phyloP scores from a whole-genome alignment of 1,139 yeast species.

The Lodderomyces theae region DNA sequence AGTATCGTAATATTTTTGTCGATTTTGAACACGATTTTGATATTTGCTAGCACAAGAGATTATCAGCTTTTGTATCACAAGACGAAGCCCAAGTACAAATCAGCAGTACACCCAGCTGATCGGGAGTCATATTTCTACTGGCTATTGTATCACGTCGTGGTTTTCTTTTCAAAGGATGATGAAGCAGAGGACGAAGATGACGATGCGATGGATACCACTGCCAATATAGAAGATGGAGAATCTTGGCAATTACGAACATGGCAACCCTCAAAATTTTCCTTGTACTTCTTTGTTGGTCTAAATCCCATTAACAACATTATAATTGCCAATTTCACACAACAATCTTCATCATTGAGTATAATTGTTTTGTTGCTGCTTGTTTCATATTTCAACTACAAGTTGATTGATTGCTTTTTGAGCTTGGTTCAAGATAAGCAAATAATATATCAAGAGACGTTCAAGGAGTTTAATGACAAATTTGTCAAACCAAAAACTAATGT shows the following conservation, averaged over 20 bases:
- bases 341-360: conserved; percentile 39
- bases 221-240: conserved; percentile 22
- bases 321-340: conserved; percentile 30
- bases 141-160: conserved; percentile 9
- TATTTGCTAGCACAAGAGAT: conserved; percentile 30
- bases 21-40: conserved; percentile 29
- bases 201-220: conserved; percentile 9
- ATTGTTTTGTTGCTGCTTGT: conserved; percentile 35
- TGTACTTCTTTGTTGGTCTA: conserved; percentile 48
- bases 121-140: conserved; percentile 11
- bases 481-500: conserved; percentile 61
- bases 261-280: conserved; percentile 55
- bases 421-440: conserved; percentile 59
- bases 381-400: conserved; percentile 32
- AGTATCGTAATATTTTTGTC: conserved; percentile 20
- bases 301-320: conserved; percentile 53
- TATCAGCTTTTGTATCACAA: conserved; percentile 42
- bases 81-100: conserved; percentile 36
- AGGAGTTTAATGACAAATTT: conserved; percentile 62
- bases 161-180: conserved; percentile 12
- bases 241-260: conserved; percentile 58
- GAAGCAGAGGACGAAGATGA: conserved; percentile 11
- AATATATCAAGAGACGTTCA: conserved; percentile 58
- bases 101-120: conserved; percentile 23
- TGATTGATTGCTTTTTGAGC: conserved; percentile 45